A percentile compares a stretch with the other conserved stretches of the same genome.
These are phyloP conservation scores for Suillus spraguei DNA, from an alignment of 768 basidiomycete genomes.

Conservation along the genomic window DNA sequence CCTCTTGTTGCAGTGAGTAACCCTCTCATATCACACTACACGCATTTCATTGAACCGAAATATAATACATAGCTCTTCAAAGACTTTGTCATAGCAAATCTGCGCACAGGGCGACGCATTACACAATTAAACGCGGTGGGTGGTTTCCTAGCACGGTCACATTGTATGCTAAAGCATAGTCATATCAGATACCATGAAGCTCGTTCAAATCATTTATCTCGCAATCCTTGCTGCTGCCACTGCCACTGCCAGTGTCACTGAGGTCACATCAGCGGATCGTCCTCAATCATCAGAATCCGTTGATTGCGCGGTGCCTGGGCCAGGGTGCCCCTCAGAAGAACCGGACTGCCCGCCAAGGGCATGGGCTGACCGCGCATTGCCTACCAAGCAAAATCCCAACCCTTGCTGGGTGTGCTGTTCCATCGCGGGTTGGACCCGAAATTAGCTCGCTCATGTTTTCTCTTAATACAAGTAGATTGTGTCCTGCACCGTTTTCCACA, in stretches of 20 bases:
- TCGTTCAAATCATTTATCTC: background rate
- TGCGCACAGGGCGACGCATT: background rate
- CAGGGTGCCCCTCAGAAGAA: too few relatives aligned
- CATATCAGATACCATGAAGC: background rate
- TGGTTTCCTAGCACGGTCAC: background rate
- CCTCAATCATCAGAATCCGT: too few relatives aligned
- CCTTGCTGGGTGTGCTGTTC: too few relatives aligned
- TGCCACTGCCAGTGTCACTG: background rate
- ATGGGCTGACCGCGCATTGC: too few relatives aligned
- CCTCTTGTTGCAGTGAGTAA: background rate
- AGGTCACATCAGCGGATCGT: too few relatives aligned
- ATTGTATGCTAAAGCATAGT: background rate
- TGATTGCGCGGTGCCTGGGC: too few relatives aligned
- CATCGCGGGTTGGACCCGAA: too few relatives aligned
- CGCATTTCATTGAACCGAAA: background rate
- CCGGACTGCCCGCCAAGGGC: too few relatives aligned
- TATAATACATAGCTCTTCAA: background rate
- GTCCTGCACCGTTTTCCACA: background rate
- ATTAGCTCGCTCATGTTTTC: background rate
- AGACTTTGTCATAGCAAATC: background rate
- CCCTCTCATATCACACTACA: too few relatives aligned
- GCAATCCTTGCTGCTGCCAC: constrained; percentile 31
- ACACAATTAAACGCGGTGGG: background rate
- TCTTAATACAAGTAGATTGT: background rate
- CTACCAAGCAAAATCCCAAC: too few relatives aligned